Evolutionary conservation across 306 rosid genomes (phyloP).

Genomic region (Cicer judaicum): DNA sequence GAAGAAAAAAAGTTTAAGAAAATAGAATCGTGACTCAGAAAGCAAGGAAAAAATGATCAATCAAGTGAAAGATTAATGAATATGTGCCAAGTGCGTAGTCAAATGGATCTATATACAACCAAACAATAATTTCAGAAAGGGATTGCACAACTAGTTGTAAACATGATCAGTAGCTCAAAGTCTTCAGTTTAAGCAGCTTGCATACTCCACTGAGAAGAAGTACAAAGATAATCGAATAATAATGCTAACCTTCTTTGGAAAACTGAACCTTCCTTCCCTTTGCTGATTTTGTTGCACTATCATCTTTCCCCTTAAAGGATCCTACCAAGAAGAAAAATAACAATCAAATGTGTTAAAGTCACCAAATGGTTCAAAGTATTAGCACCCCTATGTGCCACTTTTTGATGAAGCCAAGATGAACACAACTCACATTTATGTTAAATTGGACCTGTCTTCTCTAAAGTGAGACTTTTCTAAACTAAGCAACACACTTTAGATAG

Average conservation of each 20-base stretch:
- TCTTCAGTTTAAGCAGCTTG: conserved; percentile 24
- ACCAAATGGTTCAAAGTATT: conserved; percentile 34
- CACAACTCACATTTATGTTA: neutral
- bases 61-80: neutral
- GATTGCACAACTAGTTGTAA: conserved; percentile 10
- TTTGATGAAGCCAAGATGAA: conserved; percentile 22
- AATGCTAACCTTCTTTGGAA: conserved; percentile 60
- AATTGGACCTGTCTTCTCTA: neutral
- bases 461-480: neutral
- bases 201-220: conserved; percentile 34
- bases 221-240: conserved; percentile 12
- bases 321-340: conserved; percentile 44
- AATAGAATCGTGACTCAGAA: conserved; percentile 6
- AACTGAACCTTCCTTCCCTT: conserved; percentile 83
- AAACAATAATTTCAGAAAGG: conserved; percentile 28
- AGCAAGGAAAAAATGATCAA: conserved; percentile 31
- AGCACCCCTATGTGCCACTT: neutral
- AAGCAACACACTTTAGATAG: neutral
- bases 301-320: conserved; percentile 75
- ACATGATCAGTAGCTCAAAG: conserved; percentile 22
- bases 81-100: conserved; percentile 28
- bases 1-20: conserved; percentile 31
- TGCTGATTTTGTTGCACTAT: conserved; percentile 65
- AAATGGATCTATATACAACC: conserved; percentile 43
- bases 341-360: conserved; percentile 26